Evolutionary conservation across 331 rosid species (phyloP).

Genomic region (Cydonia oblonga): DNA sequence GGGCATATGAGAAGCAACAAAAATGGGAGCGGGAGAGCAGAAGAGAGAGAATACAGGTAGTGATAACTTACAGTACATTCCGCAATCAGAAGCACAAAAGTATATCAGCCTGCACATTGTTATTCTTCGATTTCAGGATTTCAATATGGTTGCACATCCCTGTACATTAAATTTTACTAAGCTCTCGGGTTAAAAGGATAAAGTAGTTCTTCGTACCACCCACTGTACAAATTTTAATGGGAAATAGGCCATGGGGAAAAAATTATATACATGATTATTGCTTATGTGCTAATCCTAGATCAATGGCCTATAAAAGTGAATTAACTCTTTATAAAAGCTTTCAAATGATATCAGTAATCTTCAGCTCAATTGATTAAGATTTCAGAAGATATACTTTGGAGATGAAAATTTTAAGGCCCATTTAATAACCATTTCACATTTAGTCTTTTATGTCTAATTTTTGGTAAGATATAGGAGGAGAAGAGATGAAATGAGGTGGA

Average conservation of each 20-base stretch:
- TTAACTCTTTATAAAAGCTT: neutral
- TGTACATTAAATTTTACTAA: neutral
- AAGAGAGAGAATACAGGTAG: neutral
- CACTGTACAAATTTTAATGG: neutral
- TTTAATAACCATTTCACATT: too few species aligned
- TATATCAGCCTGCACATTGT: neutral
- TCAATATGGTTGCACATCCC: neutral
- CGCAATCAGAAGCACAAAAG: neutral
- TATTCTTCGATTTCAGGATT: neutral
- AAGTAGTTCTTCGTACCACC: neutral
- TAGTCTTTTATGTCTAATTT: neutral
- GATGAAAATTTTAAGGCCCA: too few species aligned
- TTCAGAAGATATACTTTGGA: neutral
- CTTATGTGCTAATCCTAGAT: neutral
- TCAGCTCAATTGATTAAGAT: neutral
- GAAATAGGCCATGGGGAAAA: neutral
- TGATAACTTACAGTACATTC: neutral
- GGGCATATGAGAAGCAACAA: neutral
- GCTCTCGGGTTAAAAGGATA: neutral
- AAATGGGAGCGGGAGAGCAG: neutral
- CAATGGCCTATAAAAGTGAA: neutral
- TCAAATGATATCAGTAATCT: neutral
- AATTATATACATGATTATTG: neutral
- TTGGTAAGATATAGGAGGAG: neutral
- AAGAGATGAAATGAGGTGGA: neutral